Evolutionary conservation across 306 rosid genomes (phyloP).

Genomic region (Malus fusca): DNA sequence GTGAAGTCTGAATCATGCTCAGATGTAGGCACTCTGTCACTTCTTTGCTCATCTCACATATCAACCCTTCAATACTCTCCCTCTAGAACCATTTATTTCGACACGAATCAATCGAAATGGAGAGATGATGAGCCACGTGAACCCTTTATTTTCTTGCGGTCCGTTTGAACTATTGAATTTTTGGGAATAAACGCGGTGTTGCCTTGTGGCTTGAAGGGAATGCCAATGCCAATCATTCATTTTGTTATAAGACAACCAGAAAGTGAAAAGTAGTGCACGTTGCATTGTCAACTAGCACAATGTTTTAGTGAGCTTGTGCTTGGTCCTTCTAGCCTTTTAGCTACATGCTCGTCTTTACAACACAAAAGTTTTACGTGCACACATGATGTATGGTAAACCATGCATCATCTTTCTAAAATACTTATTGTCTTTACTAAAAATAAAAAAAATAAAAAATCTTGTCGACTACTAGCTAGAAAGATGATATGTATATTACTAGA

Average conservation of each 20-base stretch:
- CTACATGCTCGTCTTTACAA: slow-evolving; percentile 34
- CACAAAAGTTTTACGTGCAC: slow-evolving; percentile 10
- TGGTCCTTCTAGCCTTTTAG: slow-evolving; percentile 30
- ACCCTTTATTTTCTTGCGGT: background rate
- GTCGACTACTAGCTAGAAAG: too few species aligned
- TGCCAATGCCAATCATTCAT: background rate
- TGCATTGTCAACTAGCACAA: slow-evolving; percentile 41
- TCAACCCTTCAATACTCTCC: too few species aligned
- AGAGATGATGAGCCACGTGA: background rate
- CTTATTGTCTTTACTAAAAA: too few species aligned
- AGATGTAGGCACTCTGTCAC: too few species aligned
- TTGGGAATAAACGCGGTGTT: background rate
- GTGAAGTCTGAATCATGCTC: too few species aligned
- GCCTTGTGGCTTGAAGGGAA: background rate
- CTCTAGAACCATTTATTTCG: too few species aligned
- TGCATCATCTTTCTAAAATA: too few species aligned
- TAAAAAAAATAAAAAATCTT: too few species aligned
- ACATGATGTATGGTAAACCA: background rate
- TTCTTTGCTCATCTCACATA: too few species aligned
- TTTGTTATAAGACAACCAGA: slow-evolving; percentile 25
- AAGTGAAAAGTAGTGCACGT: slow-evolving; percentile 42
- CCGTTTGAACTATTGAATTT: background rate
- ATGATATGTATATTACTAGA: too few species aligned
- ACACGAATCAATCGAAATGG: background rate
- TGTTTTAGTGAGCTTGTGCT: slow-evolving; percentile 11